Conservation (phyloP, 805 yeast genomes). For the Kazachstania taianensis region DNA sequence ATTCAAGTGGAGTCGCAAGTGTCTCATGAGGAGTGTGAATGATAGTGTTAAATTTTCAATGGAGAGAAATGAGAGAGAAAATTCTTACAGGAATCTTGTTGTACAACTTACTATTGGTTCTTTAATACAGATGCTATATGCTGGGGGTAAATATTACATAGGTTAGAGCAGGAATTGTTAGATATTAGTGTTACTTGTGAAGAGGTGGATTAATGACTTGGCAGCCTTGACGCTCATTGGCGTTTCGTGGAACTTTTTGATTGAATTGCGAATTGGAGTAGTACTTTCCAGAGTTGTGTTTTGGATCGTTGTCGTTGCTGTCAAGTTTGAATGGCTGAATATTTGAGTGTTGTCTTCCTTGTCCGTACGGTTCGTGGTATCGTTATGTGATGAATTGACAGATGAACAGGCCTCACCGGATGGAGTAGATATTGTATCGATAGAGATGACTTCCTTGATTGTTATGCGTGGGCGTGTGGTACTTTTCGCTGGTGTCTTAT, state of each 20-base stretch:
- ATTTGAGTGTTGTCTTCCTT: background rate
- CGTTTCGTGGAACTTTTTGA: conserved; percentile 8
- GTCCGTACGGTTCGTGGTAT: background rate
- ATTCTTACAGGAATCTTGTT: too few species aligned
- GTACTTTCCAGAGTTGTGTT: background rate
- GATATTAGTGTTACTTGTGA: conserved; percentile 20
- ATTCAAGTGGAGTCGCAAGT: too few species aligned
- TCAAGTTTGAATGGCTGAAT: too few species aligned
- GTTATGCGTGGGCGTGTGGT: background rate
- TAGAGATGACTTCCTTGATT: background rate
- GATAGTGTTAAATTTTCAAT: too few species aligned
- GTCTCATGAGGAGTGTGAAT: too few species aligned
- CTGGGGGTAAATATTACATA: too few species aligned
- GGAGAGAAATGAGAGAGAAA: too few species aligned
- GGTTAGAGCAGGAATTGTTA: too few species aligned
- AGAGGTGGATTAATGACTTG: conserved; percentile 26
- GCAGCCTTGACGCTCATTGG: conserved; percentile 31
- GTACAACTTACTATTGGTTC: too few species aligned
- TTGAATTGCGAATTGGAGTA: conserved; percentile 11
- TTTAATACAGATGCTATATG: too few species aligned
- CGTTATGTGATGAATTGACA: background rate
- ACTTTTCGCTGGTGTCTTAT: conserved; percentile 15
- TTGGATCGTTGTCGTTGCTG: background rate
- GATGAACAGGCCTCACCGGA: background rate
- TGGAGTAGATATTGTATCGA: background rate